Percentiles rank a stretch among this genome's conserved stretches.
Evolutionary conservation across 164 flowering plant species (phyloP).

Genomic region (Magnolia kwangsiensis): DNA sequence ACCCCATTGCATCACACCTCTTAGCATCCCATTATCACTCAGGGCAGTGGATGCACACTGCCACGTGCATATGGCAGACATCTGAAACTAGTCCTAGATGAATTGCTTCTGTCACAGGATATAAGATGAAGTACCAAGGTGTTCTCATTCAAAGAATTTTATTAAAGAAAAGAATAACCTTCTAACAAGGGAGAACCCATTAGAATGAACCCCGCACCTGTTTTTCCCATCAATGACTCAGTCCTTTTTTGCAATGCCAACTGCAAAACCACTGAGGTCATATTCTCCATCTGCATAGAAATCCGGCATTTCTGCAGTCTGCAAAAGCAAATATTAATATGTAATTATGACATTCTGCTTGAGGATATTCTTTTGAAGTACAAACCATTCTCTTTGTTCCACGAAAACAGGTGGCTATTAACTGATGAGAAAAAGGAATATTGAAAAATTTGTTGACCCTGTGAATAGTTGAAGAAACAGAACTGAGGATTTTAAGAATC

Average conservation of each 20-base stretch:
- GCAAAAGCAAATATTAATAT: constrained; percentile 11
- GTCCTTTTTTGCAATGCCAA: constrained; percentile 76
- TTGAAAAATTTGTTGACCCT: no score
- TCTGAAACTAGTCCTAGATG: not conserved
- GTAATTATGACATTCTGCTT: not conserved
- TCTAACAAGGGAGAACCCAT: constrained; percentile 97
- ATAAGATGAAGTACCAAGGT: not conserved
- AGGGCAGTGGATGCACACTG: not conserved
- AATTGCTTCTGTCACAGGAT: not conserved
- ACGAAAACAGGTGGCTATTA: no score
- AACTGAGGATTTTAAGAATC: no score
- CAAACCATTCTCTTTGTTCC: no score
- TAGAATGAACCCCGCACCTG: constrained; percentile 95
- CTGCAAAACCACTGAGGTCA: constrained; percentile 95
- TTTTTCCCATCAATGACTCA: constrained; percentile 78
- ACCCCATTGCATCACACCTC: not conserved
- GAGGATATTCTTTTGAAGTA: no score
- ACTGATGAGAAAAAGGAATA: no score
- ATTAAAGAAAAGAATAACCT: constrained; percentile 41
- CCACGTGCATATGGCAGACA: not conserved
- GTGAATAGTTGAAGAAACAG: no score
- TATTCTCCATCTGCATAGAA: constrained; percentile 85
- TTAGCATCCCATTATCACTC: not conserved
- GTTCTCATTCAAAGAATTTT: not conserved
- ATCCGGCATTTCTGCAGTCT: constrained; percentile 99